These are phyloP conservation scores for Gossypium bickii DNA, from an alignment of 345 rosid genomes.

Conservation along the genomic window DNA sequence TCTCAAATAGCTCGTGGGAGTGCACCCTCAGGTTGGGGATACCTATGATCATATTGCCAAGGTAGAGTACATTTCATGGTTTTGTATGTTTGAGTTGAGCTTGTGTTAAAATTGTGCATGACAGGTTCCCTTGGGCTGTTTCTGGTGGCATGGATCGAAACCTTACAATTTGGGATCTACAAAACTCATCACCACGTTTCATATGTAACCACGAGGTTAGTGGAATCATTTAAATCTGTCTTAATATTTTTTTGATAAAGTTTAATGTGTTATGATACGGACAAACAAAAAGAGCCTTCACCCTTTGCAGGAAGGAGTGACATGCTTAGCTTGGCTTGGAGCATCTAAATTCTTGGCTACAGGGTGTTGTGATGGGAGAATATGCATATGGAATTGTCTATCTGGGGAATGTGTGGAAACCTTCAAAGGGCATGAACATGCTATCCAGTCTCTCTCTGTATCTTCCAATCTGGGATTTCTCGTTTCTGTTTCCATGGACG, in stretches of 20 bases:
- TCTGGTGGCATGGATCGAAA: slow-evolving; percentile 82
- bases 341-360: slow-evolving; percentile 60
- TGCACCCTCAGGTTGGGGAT: not conserved
- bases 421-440: slow-evolving; percentile 58
- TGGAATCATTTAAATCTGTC: not conserved
- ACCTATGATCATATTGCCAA: not conserved
- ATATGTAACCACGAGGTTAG: slow-evolving; percentile 73
- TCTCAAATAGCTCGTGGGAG: not conserved
- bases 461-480: slow-evolving; percentile 49
- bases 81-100: not conserved
- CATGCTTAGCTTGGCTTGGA: slow-evolving; percentile 80
- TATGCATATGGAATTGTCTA: slow-evolving; percentile 77
- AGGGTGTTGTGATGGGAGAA: slow-evolving; percentile 71
- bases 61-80: not conserved
- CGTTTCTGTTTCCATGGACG: slow-evolving; percentile 65
- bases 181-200: slow-evolving; percentile 60
- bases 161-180: slow-evolving; percentile 83
- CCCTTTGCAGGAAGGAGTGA: slow-evolving; percentile 61
- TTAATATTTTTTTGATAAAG: not conserved
- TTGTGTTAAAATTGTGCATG: not conserved
- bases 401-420: slow-evolving; percentile 63
- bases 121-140: slow-evolving; percentile 72
- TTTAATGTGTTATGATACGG: not conserved
- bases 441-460: slow-evolving; percentile 52
- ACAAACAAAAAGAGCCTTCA: not conserved